These are phyloP conservation scores for Pestalotiopsis sp. DNA, from an alignment of 2,329 filamentous ascomycete species.

Conservation along the genomic window DNA sequence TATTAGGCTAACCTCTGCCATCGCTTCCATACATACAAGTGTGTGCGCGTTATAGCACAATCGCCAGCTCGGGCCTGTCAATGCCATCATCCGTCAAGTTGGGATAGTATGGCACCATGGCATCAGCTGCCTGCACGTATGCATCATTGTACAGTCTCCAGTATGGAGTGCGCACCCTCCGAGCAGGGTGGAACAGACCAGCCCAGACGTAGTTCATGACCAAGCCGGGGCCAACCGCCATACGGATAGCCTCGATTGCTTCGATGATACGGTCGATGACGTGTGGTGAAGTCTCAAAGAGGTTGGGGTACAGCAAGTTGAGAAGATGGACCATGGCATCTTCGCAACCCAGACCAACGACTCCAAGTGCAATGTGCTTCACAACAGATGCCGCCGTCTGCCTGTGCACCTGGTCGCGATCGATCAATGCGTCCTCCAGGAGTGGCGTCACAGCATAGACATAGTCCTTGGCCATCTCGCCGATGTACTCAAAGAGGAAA, in stretches of 20 bases:
- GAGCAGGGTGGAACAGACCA: constrained; percentile 92
- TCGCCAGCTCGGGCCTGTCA: constrained; percentile 78
- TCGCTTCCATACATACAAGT: background rate
- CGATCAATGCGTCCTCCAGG: constrained; percentile 94
- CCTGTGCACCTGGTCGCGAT: constrained; percentile 95
- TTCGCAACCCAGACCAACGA: constrained; percentile 96
- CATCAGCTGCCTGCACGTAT: constrained; percentile 90
- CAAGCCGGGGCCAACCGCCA: constrained; percentile 88
- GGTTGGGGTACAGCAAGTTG: constrained; percentile 93
- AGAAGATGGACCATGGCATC: constrained; percentile 98
- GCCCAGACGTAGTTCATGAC: constrained; percentile 99
- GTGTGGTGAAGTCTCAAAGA: constrained; percentile 97
- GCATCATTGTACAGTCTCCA: constrained; percentile 97
- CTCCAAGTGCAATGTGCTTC: constrained; percentile 95
- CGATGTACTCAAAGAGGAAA: constrained; percentile 99
- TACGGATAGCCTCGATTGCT: constrained; percentile 92
- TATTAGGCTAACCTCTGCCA: background rate
- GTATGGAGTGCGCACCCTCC: constrained; percentile 92
- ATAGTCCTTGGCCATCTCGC: constrained; percentile 99
- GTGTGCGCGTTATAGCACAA: constrained; percentile 68
- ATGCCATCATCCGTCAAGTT: constrained; percentile 80
- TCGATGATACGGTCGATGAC: constrained; percentile 98
- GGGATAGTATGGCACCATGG: constrained; percentile 96
- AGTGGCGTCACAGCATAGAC: constrained; percentile 97
- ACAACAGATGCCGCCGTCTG: constrained; percentile 96